Conservation (phyloP, 305 asterid species). For the Withania somnifera region DNA sequence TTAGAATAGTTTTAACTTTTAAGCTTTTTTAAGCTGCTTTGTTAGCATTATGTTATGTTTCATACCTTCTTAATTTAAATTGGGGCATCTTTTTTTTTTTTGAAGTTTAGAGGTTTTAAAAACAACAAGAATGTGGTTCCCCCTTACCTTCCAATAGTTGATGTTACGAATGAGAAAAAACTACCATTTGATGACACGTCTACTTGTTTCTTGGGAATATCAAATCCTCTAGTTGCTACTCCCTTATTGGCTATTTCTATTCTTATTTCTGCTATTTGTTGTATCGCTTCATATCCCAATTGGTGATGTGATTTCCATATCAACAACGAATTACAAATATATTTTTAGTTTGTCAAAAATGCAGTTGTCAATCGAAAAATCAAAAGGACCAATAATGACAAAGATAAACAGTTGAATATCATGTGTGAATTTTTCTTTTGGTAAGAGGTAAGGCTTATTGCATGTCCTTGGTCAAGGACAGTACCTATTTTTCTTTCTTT, state of each 20-base stretch:
- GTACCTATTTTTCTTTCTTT: not conserved
- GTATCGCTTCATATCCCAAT: not conserved
- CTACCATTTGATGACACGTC: not conserved
- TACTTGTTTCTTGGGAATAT: not conserved
- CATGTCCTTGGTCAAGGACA: not conserved
- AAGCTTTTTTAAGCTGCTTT: not conserved
- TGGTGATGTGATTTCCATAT: not conserved
- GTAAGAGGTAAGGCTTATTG: constrained; percentile 2
- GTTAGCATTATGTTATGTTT: not conserved
- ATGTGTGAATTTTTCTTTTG: constrained; percentile 12
- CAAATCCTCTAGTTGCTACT: not conserved
- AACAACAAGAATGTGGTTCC: not conserved
- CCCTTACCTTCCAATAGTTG: not conserved
- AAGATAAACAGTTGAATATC: constrained; percentile 5
- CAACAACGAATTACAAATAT: not conserved
- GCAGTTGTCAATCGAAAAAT: not conserved
- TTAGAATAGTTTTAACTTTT: not conserved
- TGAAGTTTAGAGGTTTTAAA: not conserved
- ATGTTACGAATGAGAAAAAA: not conserved
- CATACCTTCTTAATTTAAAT: not conserved
- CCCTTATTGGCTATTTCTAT: not conserved
- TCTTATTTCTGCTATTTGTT: not conserved
- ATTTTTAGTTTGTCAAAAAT: not conserved
- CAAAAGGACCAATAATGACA: not conserved
- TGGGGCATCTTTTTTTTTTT: not conserved